A percentile compares a stretch with the other conserved stretches of the same genome.
phyloP scores from a whole-genome alignment of 2,329 filamentous ascomycete genomes.

The Fusarium compactum region DNA sequence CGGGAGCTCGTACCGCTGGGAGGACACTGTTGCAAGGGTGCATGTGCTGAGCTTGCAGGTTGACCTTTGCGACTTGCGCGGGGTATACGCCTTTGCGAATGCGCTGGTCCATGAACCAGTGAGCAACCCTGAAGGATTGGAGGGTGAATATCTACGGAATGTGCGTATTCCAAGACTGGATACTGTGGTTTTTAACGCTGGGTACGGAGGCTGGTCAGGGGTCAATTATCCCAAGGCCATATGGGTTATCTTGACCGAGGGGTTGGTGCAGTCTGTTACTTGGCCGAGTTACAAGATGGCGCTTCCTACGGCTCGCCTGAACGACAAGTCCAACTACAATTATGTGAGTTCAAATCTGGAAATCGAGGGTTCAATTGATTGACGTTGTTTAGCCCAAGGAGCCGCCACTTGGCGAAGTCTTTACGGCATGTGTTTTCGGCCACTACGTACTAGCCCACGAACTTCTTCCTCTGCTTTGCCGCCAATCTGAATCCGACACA shows the following conservation, averaged over 20 bases:
- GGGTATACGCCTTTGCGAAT: slow-evolving; percentile 62
- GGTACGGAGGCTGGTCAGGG: slow-evolving; percentile 87
- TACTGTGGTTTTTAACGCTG: slow-evolving; percentile 85
- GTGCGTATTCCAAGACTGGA: slow-evolving; percentile 78
- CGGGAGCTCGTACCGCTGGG: slow-evolving; percentile 50
- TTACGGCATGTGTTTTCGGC: slow-evolving; percentile 93
- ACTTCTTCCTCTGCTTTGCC: slow-evolving; percentile 78
- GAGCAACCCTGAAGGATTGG: slow-evolving; percentile 57
- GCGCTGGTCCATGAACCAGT: slow-evolving; percentile 60
- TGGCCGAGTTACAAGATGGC: slow-evolving; percentile 83
- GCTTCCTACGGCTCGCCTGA: slow-evolving; percentile 59
- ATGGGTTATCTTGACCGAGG: slow-evolving; percentile 64
- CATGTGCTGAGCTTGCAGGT: slow-evolving; percentile 70
- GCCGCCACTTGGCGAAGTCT: slow-evolving; percentile 81
- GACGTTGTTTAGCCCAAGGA: slow-evolving; percentile 58
- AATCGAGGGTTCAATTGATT: neutral
- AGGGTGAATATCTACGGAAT: slow-evolving; percentile 54
- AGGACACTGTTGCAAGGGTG: slow-evolving; percentile 62
- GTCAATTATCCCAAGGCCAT: slow-evolving; percentile 75
- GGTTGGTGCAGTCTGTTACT: slow-evolving; percentile 76
- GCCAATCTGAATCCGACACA: slow-evolving; percentile 54
- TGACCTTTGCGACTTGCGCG: slow-evolving; percentile 70
- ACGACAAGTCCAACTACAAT: slow-evolving; percentile 52
- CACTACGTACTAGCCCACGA: slow-evolving; percentile 91
- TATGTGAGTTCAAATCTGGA: slow-evolving; percentile 48